Base-by-base conservation (phyloP, 495 filamentous ascomycete species). In the Penicillium bovifimosum region DNA sequence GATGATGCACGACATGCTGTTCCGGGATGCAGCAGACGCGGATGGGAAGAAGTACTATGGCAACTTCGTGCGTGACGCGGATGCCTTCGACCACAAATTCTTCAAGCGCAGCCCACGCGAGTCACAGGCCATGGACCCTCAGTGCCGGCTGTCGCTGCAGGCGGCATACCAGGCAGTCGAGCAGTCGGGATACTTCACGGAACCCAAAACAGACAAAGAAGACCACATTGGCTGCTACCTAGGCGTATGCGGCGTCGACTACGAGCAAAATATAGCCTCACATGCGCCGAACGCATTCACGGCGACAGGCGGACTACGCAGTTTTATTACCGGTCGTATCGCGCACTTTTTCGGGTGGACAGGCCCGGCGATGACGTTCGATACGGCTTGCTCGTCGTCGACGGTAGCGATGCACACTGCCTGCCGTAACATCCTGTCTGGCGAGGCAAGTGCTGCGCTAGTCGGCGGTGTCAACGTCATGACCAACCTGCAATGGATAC, bases 71-170 rank as follows among this genome's bases (percentile, higher is more conserved):
- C 44, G 59, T 10, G 67, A 74, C 31, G 51, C 54, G 11, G 76
- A 77, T 46, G 62, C 63, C 10, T 81, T 79, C 32, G 81, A 85
- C 48, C 71, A 77, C 40, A 54, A 63, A 6, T 82, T 84, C 65
- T 85, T 81, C 68, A 71, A 67, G 43, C 71, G 64, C 33, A 71
- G 61, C 13, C 61, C 72, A 0, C 64, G 75, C 3, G 81, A 84
- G 56, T 69, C 71, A 0, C 54, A 61, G 14, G 63, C 68, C 2
- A 77, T 74, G 61, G 81, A 82, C 44, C 81, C 79, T 0, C 76
- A 80, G 45, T 77, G 78, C 36, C 63, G 80, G 0, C 63, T 77
- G 0, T 40, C 79, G 0, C 70, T 83, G 2, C 73, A 82, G 29
- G 58, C 66, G 0, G 66, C 72, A 0, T 81, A 82, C 38, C 69